Conservation (phyloP, 169 alveolate genomes). For the Blepharisma undulans region DNA sequence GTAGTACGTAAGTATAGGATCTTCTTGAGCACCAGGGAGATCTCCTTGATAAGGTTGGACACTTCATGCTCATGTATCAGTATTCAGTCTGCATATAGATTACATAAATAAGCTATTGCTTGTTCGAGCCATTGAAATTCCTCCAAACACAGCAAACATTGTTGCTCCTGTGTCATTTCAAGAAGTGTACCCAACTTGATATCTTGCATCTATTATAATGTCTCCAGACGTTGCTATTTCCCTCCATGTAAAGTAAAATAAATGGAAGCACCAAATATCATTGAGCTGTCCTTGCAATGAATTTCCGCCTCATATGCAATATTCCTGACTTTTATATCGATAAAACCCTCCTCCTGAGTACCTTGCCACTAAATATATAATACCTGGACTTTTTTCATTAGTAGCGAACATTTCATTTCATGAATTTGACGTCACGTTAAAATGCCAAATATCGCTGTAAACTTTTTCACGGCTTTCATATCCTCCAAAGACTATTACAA, state of each 20-base stretch:
- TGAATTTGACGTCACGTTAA: neutral
- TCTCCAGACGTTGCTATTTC: neutral
- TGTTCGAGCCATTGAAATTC: neutral
- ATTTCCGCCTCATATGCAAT: neutral
- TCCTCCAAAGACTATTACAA: neutral
- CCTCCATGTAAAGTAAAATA: neutral
- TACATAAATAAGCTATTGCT: neutral
- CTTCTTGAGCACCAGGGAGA: neutral
- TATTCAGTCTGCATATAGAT: neutral
- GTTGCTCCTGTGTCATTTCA: neutral
- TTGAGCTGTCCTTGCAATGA: neutral
- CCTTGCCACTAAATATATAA: neutral
- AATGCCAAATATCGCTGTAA: neutral
- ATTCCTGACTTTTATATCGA: neutral
- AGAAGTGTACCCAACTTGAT: neutral
- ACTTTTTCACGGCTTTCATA: neutral
- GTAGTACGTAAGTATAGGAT: neutral
- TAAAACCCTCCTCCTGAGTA: neutral
- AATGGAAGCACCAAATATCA: constrained; percentile 14
- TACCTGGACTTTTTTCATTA: too few relatives aligned
- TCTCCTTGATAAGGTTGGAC: neutral
- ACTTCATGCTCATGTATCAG: neutral
- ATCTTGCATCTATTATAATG: neutral
- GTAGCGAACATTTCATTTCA: neutral
- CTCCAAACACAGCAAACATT: neutral